These are phyloP conservation scores for Phialophora chinensis DNA, from an alignment of 2,329 filamentous ascomycete genomes.

Conservation along the genomic window DNA sequence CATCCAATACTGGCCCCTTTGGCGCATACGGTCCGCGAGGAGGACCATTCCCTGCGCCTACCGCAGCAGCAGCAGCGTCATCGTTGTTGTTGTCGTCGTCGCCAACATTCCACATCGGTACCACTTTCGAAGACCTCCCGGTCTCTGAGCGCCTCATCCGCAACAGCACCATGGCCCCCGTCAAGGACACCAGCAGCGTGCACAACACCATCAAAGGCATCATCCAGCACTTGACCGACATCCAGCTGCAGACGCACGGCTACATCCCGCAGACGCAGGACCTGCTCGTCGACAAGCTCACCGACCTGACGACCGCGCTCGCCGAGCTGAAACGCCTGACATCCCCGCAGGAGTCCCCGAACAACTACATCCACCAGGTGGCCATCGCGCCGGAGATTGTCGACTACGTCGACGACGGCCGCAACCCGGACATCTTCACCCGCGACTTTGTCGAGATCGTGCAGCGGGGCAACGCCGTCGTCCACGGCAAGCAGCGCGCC, in stretches of 20 bases:
- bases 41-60: not conserved
- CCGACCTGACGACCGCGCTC: slow-evolving; percentile 58
- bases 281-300: slow-evolving; percentile 64
- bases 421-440: slow-evolving; percentile 71
- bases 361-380: slow-evolving; percentile 47
- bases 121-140: slow-evolving; percentile 15
- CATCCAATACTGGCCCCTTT: not conserved
- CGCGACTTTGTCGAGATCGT: slow-evolving; percentile 69
- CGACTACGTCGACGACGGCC: slow-evolving; percentile 66
- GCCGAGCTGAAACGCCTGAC: slow-evolving; percentile 55
- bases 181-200: slow-evolving; percentile 37
- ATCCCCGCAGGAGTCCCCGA: slow-evolving; percentile 33
- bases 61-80: not conserved
- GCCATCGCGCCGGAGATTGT: slow-evolving; percentile 67
- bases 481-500: slow-evolving; percentile 66
- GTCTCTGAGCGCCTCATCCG: not conserved
- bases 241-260: slow-evolving; percentile 64
- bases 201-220: slow-evolving; percentile 55
- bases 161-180: slow-evolving; percentile 32
- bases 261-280: slow-evolving; percentile 63
- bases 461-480: slow-evolving; percentile 66
- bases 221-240: slow-evolving; percentile 67
- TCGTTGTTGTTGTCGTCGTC: not conserved
- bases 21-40: not conserved
- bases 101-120: not conserved